These are phyloP conservation scores for Fusarium chuoi DNA, from an alignment of 2,329 filamentous ascomycete genomes.

Conservation along the genomic window DNA sequence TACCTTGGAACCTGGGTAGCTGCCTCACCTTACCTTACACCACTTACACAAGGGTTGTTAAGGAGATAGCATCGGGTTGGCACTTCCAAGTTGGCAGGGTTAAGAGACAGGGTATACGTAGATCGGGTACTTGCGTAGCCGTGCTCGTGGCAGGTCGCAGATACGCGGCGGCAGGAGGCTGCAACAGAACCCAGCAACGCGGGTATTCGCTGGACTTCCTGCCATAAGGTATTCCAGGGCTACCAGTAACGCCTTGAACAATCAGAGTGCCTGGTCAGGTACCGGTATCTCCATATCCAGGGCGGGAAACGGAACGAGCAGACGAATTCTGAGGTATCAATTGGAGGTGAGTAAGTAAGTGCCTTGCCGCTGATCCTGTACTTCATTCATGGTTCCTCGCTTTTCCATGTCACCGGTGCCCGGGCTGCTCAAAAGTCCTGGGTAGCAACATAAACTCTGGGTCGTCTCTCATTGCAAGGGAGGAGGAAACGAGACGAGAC, in stretches of 20 bases:
- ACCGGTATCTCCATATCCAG: neutral
- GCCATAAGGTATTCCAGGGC: neutral
- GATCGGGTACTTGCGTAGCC: constrained; percentile 25
- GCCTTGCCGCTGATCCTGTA: constrained; percentile 12
- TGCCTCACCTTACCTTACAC: neutral
- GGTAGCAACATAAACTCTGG: constrained; percentile 20
- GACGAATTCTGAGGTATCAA: constrained; percentile 1
- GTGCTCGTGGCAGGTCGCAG: constrained; percentile 21
- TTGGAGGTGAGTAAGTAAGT: constrained; percentile 1
- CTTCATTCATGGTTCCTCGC: constrained; percentile 1
- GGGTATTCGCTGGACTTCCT: constrained; percentile 9
- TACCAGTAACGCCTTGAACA: neutral
- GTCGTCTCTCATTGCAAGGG: constrained; percentile 3
- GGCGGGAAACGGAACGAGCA: neutral
- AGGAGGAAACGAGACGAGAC: constrained; percentile 1
- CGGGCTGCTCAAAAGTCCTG: constrained; percentile 16
- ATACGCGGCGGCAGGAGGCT: constrained; percentile 15
- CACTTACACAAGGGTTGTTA: constrained; percentile 15
- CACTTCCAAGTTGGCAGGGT: neutral
- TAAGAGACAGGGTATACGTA: neutral
- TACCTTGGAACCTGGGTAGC: constrained; percentile 2
- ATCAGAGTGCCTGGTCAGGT: neutral
- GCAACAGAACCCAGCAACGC: constrained; percentile 6
- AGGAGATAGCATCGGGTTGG: constrained; percentile 4
- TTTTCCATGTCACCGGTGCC: neutral